Evolutionary conservation across 2,329 filamentous ascomycete species (phyloP), one percentile per base, ranked within the genome.

Genomic region (Cadophora sp.): DNA sequence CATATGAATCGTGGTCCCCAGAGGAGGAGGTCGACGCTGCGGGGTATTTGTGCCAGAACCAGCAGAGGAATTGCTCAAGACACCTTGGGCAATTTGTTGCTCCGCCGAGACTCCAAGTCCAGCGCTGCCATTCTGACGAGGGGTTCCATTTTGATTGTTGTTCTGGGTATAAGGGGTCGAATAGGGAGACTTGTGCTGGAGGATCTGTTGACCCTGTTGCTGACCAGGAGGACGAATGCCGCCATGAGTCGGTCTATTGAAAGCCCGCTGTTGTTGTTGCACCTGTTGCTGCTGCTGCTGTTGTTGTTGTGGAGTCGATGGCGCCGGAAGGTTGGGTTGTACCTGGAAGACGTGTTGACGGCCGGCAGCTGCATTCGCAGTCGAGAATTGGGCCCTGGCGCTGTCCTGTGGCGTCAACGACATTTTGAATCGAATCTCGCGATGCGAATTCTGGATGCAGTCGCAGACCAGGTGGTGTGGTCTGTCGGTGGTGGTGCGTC

Each of bases 61-160:
- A 16, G 70, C 48, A 27, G 74, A 68, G 5, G 72, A 26, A 62
- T 74, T 75, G 61, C 75, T 75, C 71, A 78, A 69, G 66, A 77
- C 71, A 51, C 76, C 76, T 68, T 76, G 75, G 27, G 76, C 76
- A 71, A 78, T 78, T 70, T 78, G 76, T 68, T 77, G 76, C 64
- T 78, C 76, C 58, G 76, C 76, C 58, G 76, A 77, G 14, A 75
- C 72, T 63, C 71, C 72, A 55, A 59, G 64, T 16, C 71, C 73
- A 53, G 59, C 67, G 56, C 65, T 71, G 31, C 69, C 71, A 73
- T 75, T 75, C 56, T 74, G 73, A 50, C 75, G 67, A 22, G 73
- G 62, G 14, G 69, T 63, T 34, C 65, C 69, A 26, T 69, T 61
- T 62, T 72, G 73, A 19, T 68, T 66, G 68, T 73, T 73, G 64